A percentile compares a stretch with the other conserved stretches of the same genome.
Conservation (phyloP, 2,329 filamentous ascomycete species). For the Aspergillus uvarum region DNA sequence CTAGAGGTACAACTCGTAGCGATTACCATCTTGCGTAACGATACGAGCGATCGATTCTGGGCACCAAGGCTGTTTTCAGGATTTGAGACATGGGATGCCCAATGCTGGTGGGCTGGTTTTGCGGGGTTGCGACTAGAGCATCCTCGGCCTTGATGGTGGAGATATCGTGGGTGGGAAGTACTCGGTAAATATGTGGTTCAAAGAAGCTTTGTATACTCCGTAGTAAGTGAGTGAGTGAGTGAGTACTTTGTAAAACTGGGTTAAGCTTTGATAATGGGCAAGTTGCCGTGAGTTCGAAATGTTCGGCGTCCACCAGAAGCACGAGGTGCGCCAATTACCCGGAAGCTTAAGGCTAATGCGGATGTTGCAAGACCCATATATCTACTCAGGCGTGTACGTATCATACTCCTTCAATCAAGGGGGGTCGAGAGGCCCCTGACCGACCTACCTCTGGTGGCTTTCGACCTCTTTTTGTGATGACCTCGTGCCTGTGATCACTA, state of each 20-base stretch:
- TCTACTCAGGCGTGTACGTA: too few relatives aligned
- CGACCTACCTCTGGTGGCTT: background rate
- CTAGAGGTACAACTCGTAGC: background rate
- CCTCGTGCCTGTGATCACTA: too few relatives aligned
- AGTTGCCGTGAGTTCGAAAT: background rate
- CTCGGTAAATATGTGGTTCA: too few relatives aligned
- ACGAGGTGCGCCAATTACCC: background rate
- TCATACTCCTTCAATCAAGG: too few relatives aligned
- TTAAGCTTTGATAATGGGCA: background rate
- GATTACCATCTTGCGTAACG: background rate
- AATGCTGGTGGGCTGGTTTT: background rate
- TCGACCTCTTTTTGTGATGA: background rate
- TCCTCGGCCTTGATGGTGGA: background rate
- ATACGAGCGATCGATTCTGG: background rate
- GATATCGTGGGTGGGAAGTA: too few relatives aligned
- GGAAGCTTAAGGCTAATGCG: background rate
- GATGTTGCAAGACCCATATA: background rate
- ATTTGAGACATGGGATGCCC: background rate
- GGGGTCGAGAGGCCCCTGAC: background rate
- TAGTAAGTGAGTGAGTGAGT: too few relatives aligned
- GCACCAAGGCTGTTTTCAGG: background rate
- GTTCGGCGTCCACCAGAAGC: background rate
- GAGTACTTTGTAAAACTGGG: background rate
- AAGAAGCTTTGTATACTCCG: too few relatives aligned
- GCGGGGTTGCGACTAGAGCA: background rate